A percentile compares a stretch with the other conserved stretches of the same genome.
phyloP scores from a whole-genome alignment of 2,329 filamentous ascomycete species.

The Fusarium sp. region DNA sequence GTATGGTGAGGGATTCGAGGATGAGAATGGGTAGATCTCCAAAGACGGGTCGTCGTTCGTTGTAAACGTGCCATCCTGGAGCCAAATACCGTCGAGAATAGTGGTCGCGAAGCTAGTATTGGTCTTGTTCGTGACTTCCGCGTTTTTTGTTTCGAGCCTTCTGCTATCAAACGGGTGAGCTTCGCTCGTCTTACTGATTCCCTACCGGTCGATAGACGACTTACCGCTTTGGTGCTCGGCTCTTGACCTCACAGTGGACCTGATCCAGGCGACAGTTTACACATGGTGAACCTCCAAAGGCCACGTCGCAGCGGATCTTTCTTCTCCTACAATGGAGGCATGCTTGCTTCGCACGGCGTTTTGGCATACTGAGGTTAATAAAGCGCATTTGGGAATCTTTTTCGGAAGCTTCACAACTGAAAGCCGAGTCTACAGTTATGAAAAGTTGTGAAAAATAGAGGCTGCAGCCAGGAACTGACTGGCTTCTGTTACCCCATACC shows the following conservation, averaged over 20 bases:
- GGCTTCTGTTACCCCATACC: background rate
- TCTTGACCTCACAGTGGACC: background rate
- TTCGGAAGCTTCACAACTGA: background rate
- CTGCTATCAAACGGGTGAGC: background rate
- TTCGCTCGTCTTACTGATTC: background rate
- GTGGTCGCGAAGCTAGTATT: background rate
- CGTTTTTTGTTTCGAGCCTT: background rate
- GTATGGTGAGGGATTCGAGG: background rate
- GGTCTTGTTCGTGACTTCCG: background rate
- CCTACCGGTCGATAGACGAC: background rate
- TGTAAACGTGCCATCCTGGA: background rate
- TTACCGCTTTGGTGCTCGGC: background rate
- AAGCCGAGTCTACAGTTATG: background rate
- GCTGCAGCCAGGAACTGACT: too few species aligned
- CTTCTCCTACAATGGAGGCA: background rate
- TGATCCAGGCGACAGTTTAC: background rate
- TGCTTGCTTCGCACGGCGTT: background rate
- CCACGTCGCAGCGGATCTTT: background rate
- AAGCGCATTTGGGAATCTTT: background rate
- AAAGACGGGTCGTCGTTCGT: too few species aligned
- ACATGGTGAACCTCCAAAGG: background rate
- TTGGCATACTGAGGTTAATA: background rate
- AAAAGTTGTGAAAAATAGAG: background rate
- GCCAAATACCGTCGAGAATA: rapidly evolving
- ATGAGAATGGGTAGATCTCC: background rate